phyloP scores from a whole-genome alignment of 148 eudicot species.

The Cornus suecica region DNA sequence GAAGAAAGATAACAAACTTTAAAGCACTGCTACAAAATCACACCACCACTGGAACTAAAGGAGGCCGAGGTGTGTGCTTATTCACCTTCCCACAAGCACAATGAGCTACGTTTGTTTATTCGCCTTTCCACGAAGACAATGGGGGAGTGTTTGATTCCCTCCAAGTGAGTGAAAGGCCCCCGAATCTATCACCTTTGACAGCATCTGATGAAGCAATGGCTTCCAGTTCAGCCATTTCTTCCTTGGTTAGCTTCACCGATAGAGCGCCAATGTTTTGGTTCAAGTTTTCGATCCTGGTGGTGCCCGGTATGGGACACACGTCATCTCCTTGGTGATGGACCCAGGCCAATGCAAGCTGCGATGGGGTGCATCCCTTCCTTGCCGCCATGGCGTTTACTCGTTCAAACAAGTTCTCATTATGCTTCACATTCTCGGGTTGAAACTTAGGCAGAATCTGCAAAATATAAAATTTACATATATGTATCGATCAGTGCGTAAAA shows the following conservation, averaged over 20 bases:
- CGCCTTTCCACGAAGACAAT: constrained; percentile 39
- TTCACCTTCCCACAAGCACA: too few relatives aligned
- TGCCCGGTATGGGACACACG: constrained; percentile 47
- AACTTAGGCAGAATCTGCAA: constrained; percentile 36
- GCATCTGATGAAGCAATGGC: constrained; percentile 20
- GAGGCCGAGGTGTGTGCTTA: too few relatives aligned
- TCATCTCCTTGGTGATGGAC: constrained; percentile 39
- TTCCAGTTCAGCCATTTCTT: constrained; percentile 38
- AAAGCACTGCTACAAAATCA: too few relatives aligned
- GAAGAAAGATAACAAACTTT: too few relatives aligned
- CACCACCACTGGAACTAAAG: too few relatives aligned
- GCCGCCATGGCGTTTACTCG: constrained; percentile 29
- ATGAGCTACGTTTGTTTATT: too few relatives aligned
- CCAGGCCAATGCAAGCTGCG: constrained; percentile 40
- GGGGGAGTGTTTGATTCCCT: constrained; percentile 34
- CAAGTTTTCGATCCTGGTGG: constrained; percentile 39
- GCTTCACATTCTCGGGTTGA: constrained; percentile 35
- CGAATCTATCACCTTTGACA: constrained; percentile 34
- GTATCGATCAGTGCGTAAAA: neutral
- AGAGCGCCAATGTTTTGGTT: constrained; percentile 37
- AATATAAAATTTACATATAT: neutral
- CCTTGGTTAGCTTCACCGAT: constrained; percentile 25
- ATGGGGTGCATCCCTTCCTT: constrained; percentile 35
- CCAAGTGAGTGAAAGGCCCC: constrained; percentile 11
- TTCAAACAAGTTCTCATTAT: constrained; percentile 36